Conservation (phyloP, 2,329 filamentous ascomycete species). For the Talaromyces sp. region DNA sequence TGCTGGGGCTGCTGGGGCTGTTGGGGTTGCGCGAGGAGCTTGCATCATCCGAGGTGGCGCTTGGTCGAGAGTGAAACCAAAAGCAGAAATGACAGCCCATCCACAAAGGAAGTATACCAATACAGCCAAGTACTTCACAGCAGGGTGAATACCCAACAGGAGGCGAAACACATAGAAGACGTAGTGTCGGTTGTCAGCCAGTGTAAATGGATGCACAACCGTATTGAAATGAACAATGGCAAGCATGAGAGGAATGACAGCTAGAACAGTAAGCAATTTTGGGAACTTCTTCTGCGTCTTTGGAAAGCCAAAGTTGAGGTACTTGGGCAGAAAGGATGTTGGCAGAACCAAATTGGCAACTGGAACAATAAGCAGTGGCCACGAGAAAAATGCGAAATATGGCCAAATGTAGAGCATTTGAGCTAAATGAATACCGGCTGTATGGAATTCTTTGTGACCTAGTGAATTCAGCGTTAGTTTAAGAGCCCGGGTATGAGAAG, state of each 20-base stretch:
- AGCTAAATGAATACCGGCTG: constrained; percentile 82
- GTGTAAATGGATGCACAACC: constrained; percentile 89
- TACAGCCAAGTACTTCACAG: constrained; percentile 68
- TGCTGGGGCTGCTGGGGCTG: constrained; percentile 16
- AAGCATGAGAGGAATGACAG: constrained; percentile 47
- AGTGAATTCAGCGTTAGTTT: neutral
- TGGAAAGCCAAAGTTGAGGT: constrained; percentile 37
- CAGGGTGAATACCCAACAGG: constrained; percentile 67
- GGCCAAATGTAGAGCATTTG: constrained; percentile 98
- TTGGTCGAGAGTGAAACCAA: constrained; percentile 51
- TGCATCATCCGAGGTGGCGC: constrained; percentile 25
- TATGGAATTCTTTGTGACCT: constrained; percentile 94
- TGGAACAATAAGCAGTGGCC: constrained; percentile 69
- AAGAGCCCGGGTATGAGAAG: neutral
- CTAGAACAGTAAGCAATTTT: constrained; percentile 37
- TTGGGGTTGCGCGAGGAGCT: constrained; percentile 17
- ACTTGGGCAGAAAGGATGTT: constrained; percentile 34
- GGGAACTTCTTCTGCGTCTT: constrained; percentile 42
- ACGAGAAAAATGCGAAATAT: constrained; percentile 85
- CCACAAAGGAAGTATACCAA: constrained; percentile 71
- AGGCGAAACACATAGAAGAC: constrained; percentile 95
- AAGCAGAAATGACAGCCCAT: constrained; percentile 67
- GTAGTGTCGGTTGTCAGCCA: constrained; percentile 96
- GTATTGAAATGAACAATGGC: constrained; percentile 77
- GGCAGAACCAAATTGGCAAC: constrained; percentile 47